Evolutionary conservation across 192 early-diverging fungal species (phyloP).

Genomic region (Coemansia sp.): DNA sequence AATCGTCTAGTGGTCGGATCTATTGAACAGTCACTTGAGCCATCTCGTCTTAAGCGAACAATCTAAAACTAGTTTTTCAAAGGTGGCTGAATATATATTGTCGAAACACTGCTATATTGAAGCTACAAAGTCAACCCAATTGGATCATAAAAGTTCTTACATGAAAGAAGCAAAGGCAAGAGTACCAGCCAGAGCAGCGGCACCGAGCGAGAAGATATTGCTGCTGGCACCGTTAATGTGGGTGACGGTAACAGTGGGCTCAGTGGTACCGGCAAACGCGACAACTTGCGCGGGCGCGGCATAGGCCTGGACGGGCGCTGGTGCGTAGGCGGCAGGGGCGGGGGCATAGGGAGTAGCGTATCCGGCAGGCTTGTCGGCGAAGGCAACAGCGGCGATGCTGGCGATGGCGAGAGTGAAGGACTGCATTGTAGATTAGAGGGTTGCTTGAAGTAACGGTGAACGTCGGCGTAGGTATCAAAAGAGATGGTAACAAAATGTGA

Average conservation of each 20-base stretch:
- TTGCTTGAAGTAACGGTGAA: too few species aligned
- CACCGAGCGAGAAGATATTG: slow-evolving; percentile 36
- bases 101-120: too few species aligned
- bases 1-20: too few species aligned
- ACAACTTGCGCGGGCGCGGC: slow-evolving; percentile 26
- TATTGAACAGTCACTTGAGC: too few species aligned
- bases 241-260: slow-evolving; percentile 45
- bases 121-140: background rate
- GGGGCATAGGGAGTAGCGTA: background rate
- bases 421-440: slow-evolving; percentile 28
- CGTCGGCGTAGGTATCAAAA: too few species aligned
- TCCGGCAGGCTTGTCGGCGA: slow-evolving; percentile 8
- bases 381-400: slow-evolving; percentile 21
- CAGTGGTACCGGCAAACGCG: slow-evolving; percentile 31
- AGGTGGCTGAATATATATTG: too few species aligned
- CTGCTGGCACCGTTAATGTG: slow-evolving; percentile 32
- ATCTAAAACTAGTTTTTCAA: too few species aligned
- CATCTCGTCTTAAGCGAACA: too few species aligned
- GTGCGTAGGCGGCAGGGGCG: background rate
- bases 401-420: slow-evolving; percentile 24
- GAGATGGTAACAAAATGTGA: too few species aligned
- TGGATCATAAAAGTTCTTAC: background rate
- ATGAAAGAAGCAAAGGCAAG: background rate
- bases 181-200: slow-evolving; percentile 21
- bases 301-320: background rate